Evolutionary conservation across 495 filamentous ascomycete genomes (phyloP), one percentile per base, ranked within the genome.

Genomic region (Lophium mytilinum): DNA sequence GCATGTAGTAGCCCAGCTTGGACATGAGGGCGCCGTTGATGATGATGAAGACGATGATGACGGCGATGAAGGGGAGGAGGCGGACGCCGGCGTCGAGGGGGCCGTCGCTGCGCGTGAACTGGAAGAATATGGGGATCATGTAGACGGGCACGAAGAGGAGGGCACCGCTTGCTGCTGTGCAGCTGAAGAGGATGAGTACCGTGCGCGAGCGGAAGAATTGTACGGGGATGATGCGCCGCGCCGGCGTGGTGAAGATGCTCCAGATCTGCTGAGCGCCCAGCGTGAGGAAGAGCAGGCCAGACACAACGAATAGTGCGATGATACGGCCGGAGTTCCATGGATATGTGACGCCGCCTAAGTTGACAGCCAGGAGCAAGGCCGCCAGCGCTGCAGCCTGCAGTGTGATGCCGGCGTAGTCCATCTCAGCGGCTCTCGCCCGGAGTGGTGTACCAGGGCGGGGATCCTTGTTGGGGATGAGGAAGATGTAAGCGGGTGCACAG

Each of bases 41-140:
- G 15, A 83, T 66, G 48, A 69, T 73, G 42, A 69, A n/a, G 18
- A 39, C 12, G 10, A 57, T 40, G 5, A 55, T 19, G 18, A 40
- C 14, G 14, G 39, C 63, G 48, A 85, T 72, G 52, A 78, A 83
- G 2, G 85, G 83, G 3, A 87, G 73, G 2, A 85, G 71, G 7
- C 78, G 73, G 1, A 84, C 77, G 3, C 73, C 80, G 1, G 81
- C 69, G 42, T 69, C 57, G 11, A 83, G 65, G 7, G 79, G 73
- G 0, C 61, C 63, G 59, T 83, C 79, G 24, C 63, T 68, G 17
- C 69, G 70, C 0, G 74, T 74, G 64, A 85, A 85, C 55, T 82
- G 79, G 67, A 84, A 85, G 37, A 42, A 63, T 5, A 58, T n/a
- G 12, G 60, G 60, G 33, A 63, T 43, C 47, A 72, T 75, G 56